Evolutionary conservation across 805 yeast species (phyloP).

Genomic region (Ogataea chonburiensis): DNA sequence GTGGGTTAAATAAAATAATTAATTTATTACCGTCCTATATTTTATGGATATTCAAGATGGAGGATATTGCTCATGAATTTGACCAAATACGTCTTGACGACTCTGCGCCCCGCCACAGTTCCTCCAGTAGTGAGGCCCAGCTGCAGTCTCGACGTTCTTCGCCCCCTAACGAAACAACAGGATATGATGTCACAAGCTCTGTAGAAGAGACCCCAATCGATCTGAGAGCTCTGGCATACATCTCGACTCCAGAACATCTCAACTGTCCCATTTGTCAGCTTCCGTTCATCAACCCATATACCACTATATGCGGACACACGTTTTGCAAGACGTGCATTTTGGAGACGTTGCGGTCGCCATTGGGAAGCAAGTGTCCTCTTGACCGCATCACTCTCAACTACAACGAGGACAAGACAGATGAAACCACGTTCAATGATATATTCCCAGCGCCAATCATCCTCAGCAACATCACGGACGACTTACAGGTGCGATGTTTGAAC

Average conservation of each 20-base stretch:
- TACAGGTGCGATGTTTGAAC: conserved; percentile 56
- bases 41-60: conserved; percentile 5
- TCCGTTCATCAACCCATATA: conserved; percentile 58
- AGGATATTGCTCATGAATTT: conserved; percentile 2
- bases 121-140: too few species aligned
- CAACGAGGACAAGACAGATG: conserved; percentile 9
- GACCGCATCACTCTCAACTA: conserved; percentile 51
- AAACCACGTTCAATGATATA: conserved; percentile 28
- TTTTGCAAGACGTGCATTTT: conserved; percentile 57
- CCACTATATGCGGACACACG: conserved; percentile 68
- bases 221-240: conserved; percentile 26
- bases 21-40: not conserved
- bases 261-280: conserved; percentile 66
- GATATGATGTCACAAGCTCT: conserved; percentile 5
- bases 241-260: conserved; percentile 32
- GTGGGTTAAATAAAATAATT: conserved; percentile 5
- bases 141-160: too few species aligned
- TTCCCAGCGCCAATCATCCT: conserved; percentile 57
- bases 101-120: too few species aligned
- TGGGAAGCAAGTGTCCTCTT: conserved; percentile 52
- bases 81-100: conserved; percentile 2
- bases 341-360: conserved; percentile 41
- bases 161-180: too few species aligned
- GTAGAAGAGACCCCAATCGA: conserved; percentile 24
- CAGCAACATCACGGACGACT: conserved; percentile 59